A percentile compares a stretch with the other conserved stretches of the same genome.
Conservation (phyloP, 257 asterid species). For the Solanum neorickii region DNA sequence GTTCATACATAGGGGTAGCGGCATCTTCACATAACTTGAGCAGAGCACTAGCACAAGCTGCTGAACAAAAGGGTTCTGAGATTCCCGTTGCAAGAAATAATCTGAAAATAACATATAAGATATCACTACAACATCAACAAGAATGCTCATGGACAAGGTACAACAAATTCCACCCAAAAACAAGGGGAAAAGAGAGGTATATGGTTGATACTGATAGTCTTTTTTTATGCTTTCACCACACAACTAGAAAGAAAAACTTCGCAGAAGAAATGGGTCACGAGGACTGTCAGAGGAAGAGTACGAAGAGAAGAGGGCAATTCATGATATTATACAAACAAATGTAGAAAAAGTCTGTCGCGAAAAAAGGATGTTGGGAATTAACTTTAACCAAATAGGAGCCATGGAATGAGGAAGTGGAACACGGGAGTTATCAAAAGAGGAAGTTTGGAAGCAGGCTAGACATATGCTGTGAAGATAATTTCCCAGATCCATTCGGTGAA, state of each 20-base stretch:
- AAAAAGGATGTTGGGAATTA: not conserved
- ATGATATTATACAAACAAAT: not conserved
- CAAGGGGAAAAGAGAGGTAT: not conserved
- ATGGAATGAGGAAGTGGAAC: not conserved
- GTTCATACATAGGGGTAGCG: constrained; percentile 42
- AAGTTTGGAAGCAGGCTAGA: not conserved
- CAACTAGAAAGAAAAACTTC: not conserved
- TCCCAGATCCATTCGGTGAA: not conserved
- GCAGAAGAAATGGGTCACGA: not conserved
- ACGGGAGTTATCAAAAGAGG: not conserved
- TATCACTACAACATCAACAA: not conserved
- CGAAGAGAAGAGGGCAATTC: not conserved
- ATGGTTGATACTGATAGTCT: not conserved
- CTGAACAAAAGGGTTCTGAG: constrained; percentile 53
- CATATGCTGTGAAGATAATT: not conserved
- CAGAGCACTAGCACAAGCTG: constrained; percentile 64
- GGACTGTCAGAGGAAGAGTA: not conserved
- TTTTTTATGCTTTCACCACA: not conserved
- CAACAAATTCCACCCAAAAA: not conserved
- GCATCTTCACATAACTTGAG: constrained; percentile 85
- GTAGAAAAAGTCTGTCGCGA: not conserved
- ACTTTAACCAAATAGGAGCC: not conserved
- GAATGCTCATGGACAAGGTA: not conserved
- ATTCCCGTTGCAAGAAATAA: constrained; percentile 70
- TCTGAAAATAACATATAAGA: constrained; percentile 43